These are phyloP conservation scores for Penicillium longicatenatum DNA, from an alignment of 495 filamentous ascomycete species.

Conservation along the genomic window DNA sequence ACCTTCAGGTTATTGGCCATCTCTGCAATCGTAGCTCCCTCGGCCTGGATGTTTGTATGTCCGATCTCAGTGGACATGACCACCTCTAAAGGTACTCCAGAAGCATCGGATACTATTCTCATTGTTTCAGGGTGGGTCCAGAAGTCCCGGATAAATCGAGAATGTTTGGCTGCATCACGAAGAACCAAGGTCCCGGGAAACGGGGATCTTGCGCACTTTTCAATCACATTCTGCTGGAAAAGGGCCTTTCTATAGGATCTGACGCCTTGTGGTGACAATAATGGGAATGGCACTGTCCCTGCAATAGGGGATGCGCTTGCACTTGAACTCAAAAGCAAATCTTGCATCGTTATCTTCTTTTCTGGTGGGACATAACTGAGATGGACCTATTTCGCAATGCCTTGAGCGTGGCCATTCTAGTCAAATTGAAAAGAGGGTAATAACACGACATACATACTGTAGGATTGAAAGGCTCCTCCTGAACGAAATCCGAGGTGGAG, in stretches of 20 bases:
- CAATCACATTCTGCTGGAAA: slow-evolving; percentile 18
- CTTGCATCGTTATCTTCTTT: slow-evolving; percentile 23
- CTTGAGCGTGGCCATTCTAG: neutral
- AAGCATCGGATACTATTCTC: slow-evolving; percentile 27
- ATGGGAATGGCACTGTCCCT: slow-evolving; percentile 23
- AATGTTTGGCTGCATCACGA: slow-evolving; percentile 29
- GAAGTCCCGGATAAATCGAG: slow-evolving; percentile 31
- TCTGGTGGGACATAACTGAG: slow-evolving; percentile 19
- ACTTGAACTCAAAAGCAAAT: slow-evolving; percentile 16
- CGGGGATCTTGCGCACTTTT: slow-evolving; percentile 19
- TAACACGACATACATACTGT: neutral
- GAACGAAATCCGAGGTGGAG: neutral
- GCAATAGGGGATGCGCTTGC: slow-evolving; percentile 19
- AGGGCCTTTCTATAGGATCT: slow-evolving; percentile 27
- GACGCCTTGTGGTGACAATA: slow-evolving; percentile 21
- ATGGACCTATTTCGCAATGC: slow-evolving; percentile 14
- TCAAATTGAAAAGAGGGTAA: neutral
- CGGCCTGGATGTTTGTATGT: slow-evolving; percentile 37
- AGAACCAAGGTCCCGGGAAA: slow-evolving; percentile 30
- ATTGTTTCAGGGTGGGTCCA: slow-evolving; percentile 35
- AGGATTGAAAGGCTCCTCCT: neutral
- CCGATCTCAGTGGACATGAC: slow-evolving; percentile 37
- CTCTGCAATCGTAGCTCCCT: slow-evolving; percentile 22
- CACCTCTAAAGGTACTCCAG: slow-evolving; percentile 28
- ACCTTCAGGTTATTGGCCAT: slow-evolving; percentile 21